These are phyloP conservation scores for Pyrenophora teres DNA, from an alignment of 2,329 filamentous ascomycete species.

Conservation along the genomic window DNA sequence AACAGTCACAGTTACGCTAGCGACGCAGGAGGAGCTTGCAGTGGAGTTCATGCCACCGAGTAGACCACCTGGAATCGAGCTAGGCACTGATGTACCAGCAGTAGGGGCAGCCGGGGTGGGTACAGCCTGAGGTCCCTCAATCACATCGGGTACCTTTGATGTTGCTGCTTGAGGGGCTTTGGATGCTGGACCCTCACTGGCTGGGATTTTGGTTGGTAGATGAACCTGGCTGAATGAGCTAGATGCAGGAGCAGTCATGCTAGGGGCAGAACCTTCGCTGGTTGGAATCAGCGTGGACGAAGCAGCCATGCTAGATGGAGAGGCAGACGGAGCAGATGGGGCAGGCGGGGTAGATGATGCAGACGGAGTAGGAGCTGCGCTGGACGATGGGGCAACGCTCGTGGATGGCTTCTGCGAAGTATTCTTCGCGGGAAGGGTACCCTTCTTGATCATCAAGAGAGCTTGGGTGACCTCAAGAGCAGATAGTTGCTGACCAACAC, in stretches of 20 bases:
- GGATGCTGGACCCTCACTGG: conserved; percentile 6
- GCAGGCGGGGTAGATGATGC: neutral
- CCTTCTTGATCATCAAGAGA: conserved; percentile 45
- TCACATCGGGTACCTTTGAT: conserved; percentile 14
- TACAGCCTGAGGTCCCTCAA: neutral
- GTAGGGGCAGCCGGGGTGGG: conserved; percentile 6
- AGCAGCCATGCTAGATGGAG: conserved; percentile 13
- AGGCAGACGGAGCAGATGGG: neutral
- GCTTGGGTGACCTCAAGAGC: conserved; percentile 54
- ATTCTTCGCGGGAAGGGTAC: conserved; percentile 36
- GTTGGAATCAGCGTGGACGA: conserved; percentile 1
- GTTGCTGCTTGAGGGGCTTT: neutral
- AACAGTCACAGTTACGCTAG: conserved; percentile 7
- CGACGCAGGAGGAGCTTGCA: conserved; percentile 11
- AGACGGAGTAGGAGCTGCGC: conserved; percentile 14
- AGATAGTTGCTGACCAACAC: conserved; percentile 52
- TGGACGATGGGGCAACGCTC: conserved; percentile 22
- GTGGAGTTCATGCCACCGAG: conserved; percentile 14
- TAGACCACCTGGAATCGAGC: conserved; percentile 16
- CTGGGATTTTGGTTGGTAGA: conserved; percentile 4
- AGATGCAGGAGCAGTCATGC: conserved; percentile 7
- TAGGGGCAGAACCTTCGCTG: conserved; percentile 7
- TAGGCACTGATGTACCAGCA: too few species aligned
- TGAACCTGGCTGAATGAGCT: neutral
- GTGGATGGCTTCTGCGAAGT: conserved; percentile 25